Evolutionary conservation across 805 yeast genomes (phyloP).

Genomic region (Myxozyma lipomycoides): DNA sequence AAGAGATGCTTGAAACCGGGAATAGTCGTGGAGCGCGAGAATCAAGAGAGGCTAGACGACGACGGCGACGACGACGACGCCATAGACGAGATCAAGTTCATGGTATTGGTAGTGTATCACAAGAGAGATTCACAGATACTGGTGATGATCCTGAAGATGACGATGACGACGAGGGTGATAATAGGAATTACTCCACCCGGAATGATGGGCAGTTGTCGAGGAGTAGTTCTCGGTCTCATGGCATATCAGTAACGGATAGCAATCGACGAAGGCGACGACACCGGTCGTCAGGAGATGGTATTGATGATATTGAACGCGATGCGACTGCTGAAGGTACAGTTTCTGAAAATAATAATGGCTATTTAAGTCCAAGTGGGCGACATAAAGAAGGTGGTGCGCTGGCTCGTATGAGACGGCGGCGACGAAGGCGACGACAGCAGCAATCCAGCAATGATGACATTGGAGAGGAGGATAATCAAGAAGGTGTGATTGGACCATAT

Average conservation of each 20-base stretch:
- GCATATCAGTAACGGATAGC: no score
- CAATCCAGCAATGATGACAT: no score
- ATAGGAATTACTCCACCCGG: neutral
- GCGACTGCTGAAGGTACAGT: neutral
- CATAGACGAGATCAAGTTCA: neutral
- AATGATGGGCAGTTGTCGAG: no score
- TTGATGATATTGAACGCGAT: neutral
- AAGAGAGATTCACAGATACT: neutral
- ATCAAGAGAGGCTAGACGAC: constrained; percentile 1
- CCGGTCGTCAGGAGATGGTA: neutral
- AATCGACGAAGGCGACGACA: neutral
- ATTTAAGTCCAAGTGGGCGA: neutral
- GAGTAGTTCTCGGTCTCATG: neutral
- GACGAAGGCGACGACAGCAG: neutral
- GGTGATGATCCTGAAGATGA: neutral
- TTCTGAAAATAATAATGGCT: neutral
- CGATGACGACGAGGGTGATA: neutral
- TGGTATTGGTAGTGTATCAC: no score
- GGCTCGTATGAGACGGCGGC: neutral
- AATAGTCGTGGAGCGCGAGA: constrained; percentile 25
- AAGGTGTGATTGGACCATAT: neutral
- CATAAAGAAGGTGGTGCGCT: neutral
- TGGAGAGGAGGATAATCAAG: no score
- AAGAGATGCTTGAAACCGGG: constrained; percentile 34
- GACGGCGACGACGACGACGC: constrained; percentile 5